Base-by-base conservation (phyloP, 208 protist species). In the Naegleria gruberi region DNA sequence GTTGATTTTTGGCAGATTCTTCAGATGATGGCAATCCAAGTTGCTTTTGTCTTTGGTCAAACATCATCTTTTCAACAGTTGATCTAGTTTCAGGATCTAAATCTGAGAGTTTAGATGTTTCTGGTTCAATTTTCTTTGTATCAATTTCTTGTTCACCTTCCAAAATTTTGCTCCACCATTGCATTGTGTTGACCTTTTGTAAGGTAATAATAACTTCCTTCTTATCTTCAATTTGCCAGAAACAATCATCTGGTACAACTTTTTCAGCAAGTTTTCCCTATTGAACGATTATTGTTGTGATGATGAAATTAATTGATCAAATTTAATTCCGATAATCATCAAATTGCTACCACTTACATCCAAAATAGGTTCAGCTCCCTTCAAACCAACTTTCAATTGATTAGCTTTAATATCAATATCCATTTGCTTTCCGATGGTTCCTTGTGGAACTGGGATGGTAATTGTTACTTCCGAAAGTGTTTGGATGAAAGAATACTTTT, bases 11-110 rank as follows among this genome's bases (percentile, higher is more conserved):
- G 91, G 97, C 95, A 91, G 97, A 93, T 93, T 98, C 96, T 55
- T 98, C 97, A 8, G 95, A 97, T 37, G 97, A 97, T 12, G 97
- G 97, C 82, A 96, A 94, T n/a, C 97, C 97, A 93, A 97, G 94
- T 90, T 95, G 93, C 93, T 98, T 98, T 91, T 97, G 94, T 4
- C 96, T 93, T 94, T 98, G 97, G 92, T 98, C 96, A 92, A 96
- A 98, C 97, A 98, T 98, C 97, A 98, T 98, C 94, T 98, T 98
- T 92, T 98, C 96, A 81, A 98, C 97, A 44, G 95, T 97, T 93
- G 97, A 94, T n/a, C 96, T 94, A 26, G 97, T 97, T 82, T 98
- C 97, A 81, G 92, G 92, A 93, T 98, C 97, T 45, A 98, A 94
- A 93, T 98, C 96, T 90, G 96, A 95, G n/a, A 98, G 92, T 93